Evolutionary conservation across 257 asterid species (phyloP).

Genomic region (Misopates orontium): DNA sequence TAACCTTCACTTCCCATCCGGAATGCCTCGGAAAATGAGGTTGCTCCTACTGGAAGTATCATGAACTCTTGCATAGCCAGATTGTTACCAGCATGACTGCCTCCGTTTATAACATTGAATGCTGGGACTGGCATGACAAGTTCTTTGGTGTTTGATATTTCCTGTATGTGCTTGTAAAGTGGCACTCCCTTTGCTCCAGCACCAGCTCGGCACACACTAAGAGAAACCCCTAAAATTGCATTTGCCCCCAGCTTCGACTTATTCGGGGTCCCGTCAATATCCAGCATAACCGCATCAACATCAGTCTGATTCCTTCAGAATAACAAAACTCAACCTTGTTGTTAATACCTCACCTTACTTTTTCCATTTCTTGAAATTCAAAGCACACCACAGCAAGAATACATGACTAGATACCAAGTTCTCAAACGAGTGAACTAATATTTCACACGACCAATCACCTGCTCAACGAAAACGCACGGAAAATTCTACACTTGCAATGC

Average conservation of each 20-base stretch:
- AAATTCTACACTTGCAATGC: too few species aligned
- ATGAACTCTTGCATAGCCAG: constrained; percentile 98
- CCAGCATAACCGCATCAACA: constrained; percentile 85
- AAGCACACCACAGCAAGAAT: constrained; percentile 14
- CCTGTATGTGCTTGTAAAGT: constrained; percentile 85
- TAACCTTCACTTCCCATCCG: constrained; percentile 96
- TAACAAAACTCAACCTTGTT: neutral
- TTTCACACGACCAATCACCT: neutral
- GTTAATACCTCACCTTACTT: too few species aligned
- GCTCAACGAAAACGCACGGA: too few species aligned
- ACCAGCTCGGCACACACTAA: constrained; percentile 95
- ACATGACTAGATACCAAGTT: neutral
- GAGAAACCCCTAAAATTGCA: constrained; percentile 95
- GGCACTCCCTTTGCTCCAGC: constrained; percentile 94
- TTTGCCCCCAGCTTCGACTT: constrained; percentile 95
- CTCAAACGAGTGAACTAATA: neutral
- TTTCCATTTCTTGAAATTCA: neutral
- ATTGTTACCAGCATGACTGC: constrained; percentile 99
- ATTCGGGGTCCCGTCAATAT: constrained; percentile 90
- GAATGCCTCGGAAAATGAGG: constrained; percentile 83
- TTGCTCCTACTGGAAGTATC: constrained; percentile 96
- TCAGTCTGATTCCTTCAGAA: constrained; percentile 68
- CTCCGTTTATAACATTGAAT: constrained; percentile 94
- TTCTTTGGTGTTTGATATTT: constrained; percentile 76
- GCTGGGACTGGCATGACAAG: constrained; percentile 99